phyloP scores from a whole-genome alignment of 2,329 filamentous ascomycete genomes.

The Mariannaea sp. region DNA sequence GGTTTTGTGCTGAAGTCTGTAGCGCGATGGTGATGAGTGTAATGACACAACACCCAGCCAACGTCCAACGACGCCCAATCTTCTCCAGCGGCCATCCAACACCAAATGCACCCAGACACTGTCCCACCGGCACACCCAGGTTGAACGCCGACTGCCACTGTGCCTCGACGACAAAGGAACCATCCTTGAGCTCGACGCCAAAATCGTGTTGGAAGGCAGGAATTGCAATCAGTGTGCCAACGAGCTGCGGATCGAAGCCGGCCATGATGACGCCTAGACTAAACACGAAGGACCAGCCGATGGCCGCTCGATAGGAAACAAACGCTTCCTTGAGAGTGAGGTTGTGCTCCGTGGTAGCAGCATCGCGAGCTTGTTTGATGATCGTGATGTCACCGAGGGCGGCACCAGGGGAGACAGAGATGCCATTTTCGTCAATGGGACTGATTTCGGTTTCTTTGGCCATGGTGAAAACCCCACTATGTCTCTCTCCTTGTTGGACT shows the following conservation, averaged over 20 bases:
- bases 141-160: constrained; percentile 43
- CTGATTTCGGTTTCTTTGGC: too few relatives aligned
- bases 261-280: constrained; percentile 32
- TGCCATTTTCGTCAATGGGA: too few relatives aligned
- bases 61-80: constrained; percentile 42
- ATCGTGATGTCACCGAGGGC: too few relatives aligned
- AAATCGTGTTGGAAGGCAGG: constrained; percentile 37
- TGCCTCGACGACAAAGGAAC: constrained; percentile 45
- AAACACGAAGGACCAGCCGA: constrained; percentile 24
- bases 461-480: too few relatives aligned
- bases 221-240: constrained; percentile 44
- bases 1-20: too few relatives aligned
- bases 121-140: constrained; percentile 41
- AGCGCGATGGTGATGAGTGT: too few relatives aligned
- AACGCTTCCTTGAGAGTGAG: background rate
- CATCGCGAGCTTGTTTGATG: background rate
- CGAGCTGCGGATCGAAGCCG: constrained; percentile 42
- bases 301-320: background rate
- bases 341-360: background rate
- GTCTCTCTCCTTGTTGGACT: too few relatives aligned
- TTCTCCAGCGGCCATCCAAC: constrained; percentile 48
- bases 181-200: constrained; percentile 23
- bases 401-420: too few relatives aligned
- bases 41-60: too few relatives aligned
- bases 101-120: constrained; percentile 48